Evolutionary conservation across 495 filamentous ascomycete genomes (phyloP), one percentile per base, ranked within the genome.

Genomic region (Aspergillus kassunensis): DNA sequence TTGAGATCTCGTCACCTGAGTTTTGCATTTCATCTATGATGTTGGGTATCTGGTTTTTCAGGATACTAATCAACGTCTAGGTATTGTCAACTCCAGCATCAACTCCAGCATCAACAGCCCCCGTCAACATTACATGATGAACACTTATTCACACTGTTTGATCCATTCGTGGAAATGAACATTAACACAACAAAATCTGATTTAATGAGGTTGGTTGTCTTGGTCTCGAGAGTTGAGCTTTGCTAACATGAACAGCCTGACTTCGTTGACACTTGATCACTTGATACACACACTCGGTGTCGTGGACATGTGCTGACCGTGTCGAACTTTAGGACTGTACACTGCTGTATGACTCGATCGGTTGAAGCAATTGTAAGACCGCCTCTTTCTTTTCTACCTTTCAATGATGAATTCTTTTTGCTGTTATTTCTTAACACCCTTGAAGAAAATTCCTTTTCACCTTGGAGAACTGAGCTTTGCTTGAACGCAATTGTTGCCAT

Each of bases 111-210:
- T 44, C 53, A 53, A 36, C 49, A 37, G 44, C 54, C 64, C 65
- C 70, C 74, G 60, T 69, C 62, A 68, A 66, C 62, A 62, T 70
- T 72, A 76, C 59, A 87, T 88, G 86, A 89, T 88, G 80, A 86
- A 78, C 71, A 73, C 72, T 70, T 87, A 96, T 96, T 96, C 91
- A 96, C 91, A 96, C 91, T 96, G 88, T 96, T 90, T 91, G 91
- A 96, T 81, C 83, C 55, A 56, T 62, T 56, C 60, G 49, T 71
- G 83, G 84, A 77, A 70, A 85, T 95, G 90, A 93, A 88, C 86
- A 80, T 80, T 79, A 75, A n/a, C 68, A 81, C 71, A 82, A 77
- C 85, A 89, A 92, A 93, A 86, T 95, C 91, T 96, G 91, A 96
- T 96, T 91, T 95, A 95, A 93, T 93, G 88, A 92, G 88, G 87